Conservation (phyloP, 2,329 filamentous ascomycete species). For the Cordyceps militaris region DNA sequence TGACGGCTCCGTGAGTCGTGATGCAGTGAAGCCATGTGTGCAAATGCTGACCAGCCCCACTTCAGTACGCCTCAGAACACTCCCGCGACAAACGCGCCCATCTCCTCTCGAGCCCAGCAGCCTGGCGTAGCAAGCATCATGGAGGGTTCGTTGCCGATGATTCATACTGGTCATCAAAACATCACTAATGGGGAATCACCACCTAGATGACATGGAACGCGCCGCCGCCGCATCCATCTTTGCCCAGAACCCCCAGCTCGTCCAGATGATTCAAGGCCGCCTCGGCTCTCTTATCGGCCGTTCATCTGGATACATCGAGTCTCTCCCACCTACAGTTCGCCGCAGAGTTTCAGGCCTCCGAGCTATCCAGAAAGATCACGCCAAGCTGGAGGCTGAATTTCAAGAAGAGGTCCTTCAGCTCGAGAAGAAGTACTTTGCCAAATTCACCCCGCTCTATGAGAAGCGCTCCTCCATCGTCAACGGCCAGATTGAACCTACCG, state of each 20-base stretch:
- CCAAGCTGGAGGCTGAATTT: constrained; percentile 96
- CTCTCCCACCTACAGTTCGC: constrained; percentile 79
- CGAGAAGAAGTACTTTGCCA: constrained; percentile 99
- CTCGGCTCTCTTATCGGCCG: constrained; percentile 87
- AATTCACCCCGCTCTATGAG: constrained; percentile 95
- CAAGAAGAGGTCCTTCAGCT: constrained; percentile 97
- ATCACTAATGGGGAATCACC: constrained; percentile 17
- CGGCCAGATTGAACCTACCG: constrained; percentile 75
- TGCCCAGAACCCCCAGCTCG: constrained; percentile 87
- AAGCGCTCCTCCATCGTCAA: constrained; percentile 92
- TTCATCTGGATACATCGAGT: constrained; percentile 97
- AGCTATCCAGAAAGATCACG: constrained; percentile 97
- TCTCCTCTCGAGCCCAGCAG: constrained; percentile 95
- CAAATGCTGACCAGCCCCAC: constrained; percentile 35
- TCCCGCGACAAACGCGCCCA: constrained; percentile 88
- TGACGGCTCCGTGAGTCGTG: constrained; percentile 50
- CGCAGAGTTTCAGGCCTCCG: constrained; percentile 92
- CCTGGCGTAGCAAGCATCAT: constrained; percentile 92
- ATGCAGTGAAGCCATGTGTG: constrained; percentile 20
- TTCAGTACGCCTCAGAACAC: constrained; percentile 96
- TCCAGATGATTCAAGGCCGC: constrained; percentile 96
- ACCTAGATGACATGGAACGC: constrained; percentile 81
- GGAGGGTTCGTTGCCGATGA: constrained; percentile 63
- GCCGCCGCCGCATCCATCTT: constrained; percentile 85
- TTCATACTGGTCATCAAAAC: constrained; percentile 9